phyloP scores from a whole-genome alignment of 768 basidiomycete genomes.

The Serendipita vermifera region DNA sequence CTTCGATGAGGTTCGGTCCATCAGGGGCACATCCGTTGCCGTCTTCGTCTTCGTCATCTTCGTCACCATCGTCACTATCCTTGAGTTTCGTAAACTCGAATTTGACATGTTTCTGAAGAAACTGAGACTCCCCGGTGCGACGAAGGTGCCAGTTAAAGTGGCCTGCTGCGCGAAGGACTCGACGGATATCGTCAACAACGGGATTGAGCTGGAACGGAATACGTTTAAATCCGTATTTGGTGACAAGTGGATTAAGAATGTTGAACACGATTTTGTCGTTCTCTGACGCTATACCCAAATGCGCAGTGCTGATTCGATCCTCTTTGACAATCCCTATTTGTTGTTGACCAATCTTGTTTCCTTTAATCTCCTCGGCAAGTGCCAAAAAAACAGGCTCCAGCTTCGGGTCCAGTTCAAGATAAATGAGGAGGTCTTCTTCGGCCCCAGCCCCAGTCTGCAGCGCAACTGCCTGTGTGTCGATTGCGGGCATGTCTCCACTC shows the following conservation, averaged over 20 bases:
- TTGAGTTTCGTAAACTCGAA: conserved; percentile 8
- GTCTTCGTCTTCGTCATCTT: not conserved
- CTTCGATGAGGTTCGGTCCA: conserved; percentile 12
- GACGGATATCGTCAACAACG: not conserved
- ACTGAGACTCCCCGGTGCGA: not conserved
- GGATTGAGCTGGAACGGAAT: not conserved
- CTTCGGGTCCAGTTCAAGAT: not conserved
- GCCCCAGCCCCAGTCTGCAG: conserved; percentile 24
- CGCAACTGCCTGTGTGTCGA: no score
- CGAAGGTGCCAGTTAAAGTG: conserved; percentile 13
- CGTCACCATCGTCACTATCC: not conserved
- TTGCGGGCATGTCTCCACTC: conserved; percentile 49
- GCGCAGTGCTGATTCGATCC: no score
- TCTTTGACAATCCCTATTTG: no score
- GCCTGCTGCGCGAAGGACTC: conserved; percentile 7
- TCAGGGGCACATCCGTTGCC: no score
- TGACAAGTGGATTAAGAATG: conserved; percentile 1
- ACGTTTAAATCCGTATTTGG: conserved; percentile 7
- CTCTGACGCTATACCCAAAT: no score
- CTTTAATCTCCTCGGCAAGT: no score
- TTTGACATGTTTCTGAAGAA: not conserved
- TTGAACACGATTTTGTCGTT: no score
- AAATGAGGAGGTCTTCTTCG: not conserved
- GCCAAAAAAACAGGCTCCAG: no score
- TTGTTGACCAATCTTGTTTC: no score